phyloP scores from a whole-genome alignment of 2,329 filamentous ascomycete genomes.

The Talaromyces verruculosus region DNA sequence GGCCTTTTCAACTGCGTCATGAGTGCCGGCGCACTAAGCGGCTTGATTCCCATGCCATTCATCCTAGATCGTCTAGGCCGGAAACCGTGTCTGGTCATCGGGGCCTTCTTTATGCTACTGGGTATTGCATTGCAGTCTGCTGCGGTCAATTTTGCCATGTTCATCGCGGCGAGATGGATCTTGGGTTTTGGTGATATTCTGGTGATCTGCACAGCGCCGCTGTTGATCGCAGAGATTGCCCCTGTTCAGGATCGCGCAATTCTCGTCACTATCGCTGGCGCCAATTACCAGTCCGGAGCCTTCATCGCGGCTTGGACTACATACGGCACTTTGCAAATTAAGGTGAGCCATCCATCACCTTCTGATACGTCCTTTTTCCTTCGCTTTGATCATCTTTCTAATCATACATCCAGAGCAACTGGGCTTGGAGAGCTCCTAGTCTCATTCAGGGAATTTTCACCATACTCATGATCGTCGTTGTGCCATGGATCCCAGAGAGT shows the following conservation, averaged over 20 bases:
- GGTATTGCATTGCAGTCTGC: constrained; percentile 40
- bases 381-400: background rate
- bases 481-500: constrained; percentile 44
- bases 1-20: constrained; percentile 48
- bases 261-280: constrained; percentile 25
- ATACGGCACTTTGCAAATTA: constrained; percentile 25
- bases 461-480: constrained; percentile 22
- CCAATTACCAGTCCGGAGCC: constrained; percentile 26
- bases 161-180: constrained; percentile 29
- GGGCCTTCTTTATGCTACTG: constrained; percentile 50
- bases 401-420: constrained; percentile 20
- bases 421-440: constrained; percentile 28
- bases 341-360: constrained; percentile 19
- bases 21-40: constrained; percentile 44
- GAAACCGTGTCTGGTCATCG: constrained; percentile 47
- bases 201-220: constrained; percentile 27
- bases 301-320: constrained; percentile 26
- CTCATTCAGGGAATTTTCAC: constrained; percentile 27
- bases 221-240: constrained; percentile 30
- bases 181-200: constrained; percentile 30
- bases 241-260: constrained; percentile 30
- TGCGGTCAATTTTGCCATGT: constrained; percentile 30
- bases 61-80: constrained; percentile 49
- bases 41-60: constrained; percentile 47
- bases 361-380: too few species aligned